Percentiles rank a stretch among this genome's conserved stretches.
Evolutionary conservation across 106 monocot genomes (phyloP).

Genomic region (Dendrobium chrysotoxum): DNA sequence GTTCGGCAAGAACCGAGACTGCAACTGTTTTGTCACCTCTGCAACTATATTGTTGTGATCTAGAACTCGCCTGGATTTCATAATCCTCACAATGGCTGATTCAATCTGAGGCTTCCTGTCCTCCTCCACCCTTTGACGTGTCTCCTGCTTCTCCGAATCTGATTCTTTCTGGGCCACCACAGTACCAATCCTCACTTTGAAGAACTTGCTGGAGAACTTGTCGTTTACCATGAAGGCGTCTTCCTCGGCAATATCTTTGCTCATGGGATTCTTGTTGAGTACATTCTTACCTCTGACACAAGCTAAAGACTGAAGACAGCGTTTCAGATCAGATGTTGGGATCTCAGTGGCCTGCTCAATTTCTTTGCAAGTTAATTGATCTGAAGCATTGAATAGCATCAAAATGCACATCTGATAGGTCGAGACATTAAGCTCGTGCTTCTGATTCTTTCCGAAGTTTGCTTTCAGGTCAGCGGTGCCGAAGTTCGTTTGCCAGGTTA

Average conservation of each 20-base stretch:
- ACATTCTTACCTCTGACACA: slow-evolving; percentile 82
- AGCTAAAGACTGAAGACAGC: slow-evolving; percentile 91
- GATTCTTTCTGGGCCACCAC: slow-evolving; percentile 72
- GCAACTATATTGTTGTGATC: slow-evolving; percentile 74
- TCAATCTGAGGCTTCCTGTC: slow-evolving; percentile 86
- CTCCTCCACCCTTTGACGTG: slow-evolving; percentile 83
- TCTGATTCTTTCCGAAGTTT: slow-evolving; percentile 59
- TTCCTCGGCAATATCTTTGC: slow-evolving; percentile 68
- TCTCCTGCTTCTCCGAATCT: slow-evolving; percentile 79
- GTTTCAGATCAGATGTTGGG: slow-evolving; percentile 45
- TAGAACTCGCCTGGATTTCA: slow-evolving; percentile 63
- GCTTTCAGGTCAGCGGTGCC: slow-evolving; percentile 90
- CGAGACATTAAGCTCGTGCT: slow-evolving; percentile 81
- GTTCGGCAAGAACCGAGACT: slow-evolving; percentile 62
- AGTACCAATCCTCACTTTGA: slow-evolving; percentile 81
- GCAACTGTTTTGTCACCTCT: slow-evolving; percentile 75
- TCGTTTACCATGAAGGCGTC: slow-evolving; percentile 76
- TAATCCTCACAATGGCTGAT: slow-evolving; percentile 71
- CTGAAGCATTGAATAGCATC: slow-evolving; percentile 85
- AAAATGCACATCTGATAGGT: slow-evolving; percentile 96
- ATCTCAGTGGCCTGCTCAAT: slow-evolving; percentile 63
- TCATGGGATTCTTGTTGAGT: slow-evolving; percentile 65
- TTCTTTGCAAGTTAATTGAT: slow-evolving; percentile 52
- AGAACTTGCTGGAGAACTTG: slow-evolving; percentile 67
- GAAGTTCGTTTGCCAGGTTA: slow-evolving; percentile 92